A percentile compares a stretch with the other conserved stretches of the same genome.
Evolutionary conservation across 106 monocot genomes (phyloP).

Genomic region (Ottelia alismoides): DNA sequence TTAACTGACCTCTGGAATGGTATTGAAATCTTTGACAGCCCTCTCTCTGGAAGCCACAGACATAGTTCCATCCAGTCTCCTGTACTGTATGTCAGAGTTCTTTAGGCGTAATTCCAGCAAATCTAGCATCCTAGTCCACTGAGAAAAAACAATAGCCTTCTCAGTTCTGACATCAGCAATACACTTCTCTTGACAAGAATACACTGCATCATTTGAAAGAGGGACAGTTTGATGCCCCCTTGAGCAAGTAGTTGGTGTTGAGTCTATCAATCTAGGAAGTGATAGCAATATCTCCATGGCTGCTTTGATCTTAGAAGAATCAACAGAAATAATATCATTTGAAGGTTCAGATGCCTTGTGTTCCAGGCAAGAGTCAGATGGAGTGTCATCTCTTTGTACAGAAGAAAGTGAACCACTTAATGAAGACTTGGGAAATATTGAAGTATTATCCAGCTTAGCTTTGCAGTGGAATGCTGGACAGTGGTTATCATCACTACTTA

Average conservation of each 20-base stretch:
- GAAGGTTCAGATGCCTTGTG: not conserved
- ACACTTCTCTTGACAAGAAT: not conserved
- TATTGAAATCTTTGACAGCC: conserved; percentile 90
- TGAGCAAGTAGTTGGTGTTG: not conserved
- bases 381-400: conserved; percentile 1
- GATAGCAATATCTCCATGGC: conserved; percentile 70
- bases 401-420: conserved; percentile 34
- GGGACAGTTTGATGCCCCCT: not conserved
- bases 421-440: conserved; percentile 58
- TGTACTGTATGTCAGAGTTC: conserved; percentile 42
- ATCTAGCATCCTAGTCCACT: conserved; percentile 97
- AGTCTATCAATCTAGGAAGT: conserved; percentile 22
- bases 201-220: not conserved
- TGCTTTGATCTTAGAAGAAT: conserved; percentile 75
- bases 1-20: conserved; percentile 56
- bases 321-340: conserved; percentile 3
- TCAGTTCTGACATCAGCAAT: conserved; percentile 14
- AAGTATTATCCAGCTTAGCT: conserved; percentile 35
- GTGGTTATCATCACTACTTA: conserved; percentile 57
- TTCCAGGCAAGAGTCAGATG: conserved; percentile 18
- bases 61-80: conserved; percentile 96
- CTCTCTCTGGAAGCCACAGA: conserved; percentile 70
- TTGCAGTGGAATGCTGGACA: conserved; percentile 55
- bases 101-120: conserved; percentile 67
- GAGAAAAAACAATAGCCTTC: conserved; percentile 93